Evolutionary conservation across 352 stramenopile species (phyloP), one percentile per base, ranked within the genome.

Genomic region (Globisporangium emineosum): DNA sequence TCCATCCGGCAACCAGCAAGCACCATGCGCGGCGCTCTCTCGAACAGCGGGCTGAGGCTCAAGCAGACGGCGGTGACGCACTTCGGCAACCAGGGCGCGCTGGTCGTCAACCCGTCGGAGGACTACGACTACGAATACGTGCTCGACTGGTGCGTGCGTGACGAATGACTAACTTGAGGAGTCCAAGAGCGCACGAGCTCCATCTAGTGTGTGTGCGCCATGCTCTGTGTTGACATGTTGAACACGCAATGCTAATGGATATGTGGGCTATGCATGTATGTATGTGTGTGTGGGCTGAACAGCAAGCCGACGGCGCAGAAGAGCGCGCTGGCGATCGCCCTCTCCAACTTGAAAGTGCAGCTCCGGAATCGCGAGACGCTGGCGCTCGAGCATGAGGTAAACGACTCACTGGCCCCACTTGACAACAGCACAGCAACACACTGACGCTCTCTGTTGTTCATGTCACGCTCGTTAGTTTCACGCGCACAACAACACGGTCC

Each of bases 41-140:
- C 67, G 42, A 71, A 67, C 30, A 73, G 67, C 35, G 81, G 78
- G 5, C 57, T 93, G 50, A 62, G 64, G 70, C 77, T 93, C 17
- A 64, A 66, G 45, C 80, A 90, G 73, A 91, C 79, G 49, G 77
- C 81, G 8, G 86, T 94, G 47, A 77, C 79, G 54, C 75, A 88
- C 66, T 94, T 94, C 62, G 66, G 72, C 5, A 52, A 66, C 37
- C 65, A 71, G 23, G 69, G 55, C 15, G 47, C 62, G 21, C 65
- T 90, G 32, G 62, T 68, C 3, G 64, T 75, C 17, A 78, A 87
- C 54, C 69, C 77, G 10, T 73, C 65, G 9, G 80, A 86, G 3
- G 78, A 88, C 37, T 91, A 90, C n/a, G 85, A 95, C 69, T 95
- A 93, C 61, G 83, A 93, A 71, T 95, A 94, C 69, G 71, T 95